Conservation (phyloP, 257 asterid genomes). For the Plantago major region DNA sequence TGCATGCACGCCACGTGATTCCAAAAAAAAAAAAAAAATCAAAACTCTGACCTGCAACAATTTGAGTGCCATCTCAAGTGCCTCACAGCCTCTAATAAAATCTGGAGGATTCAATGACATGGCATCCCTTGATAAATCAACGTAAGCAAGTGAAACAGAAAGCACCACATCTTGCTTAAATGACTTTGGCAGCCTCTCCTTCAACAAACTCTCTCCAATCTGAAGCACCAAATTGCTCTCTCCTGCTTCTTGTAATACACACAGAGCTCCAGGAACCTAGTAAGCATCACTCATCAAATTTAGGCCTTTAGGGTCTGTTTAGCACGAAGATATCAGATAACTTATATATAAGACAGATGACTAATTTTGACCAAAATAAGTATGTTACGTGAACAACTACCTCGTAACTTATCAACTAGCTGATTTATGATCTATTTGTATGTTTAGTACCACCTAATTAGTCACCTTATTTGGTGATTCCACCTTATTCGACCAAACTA, state of each 20-base stretch:
- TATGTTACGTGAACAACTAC: too few relatives aligned
- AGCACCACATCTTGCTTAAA: slow-evolving; percentile 92
- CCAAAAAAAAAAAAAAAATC: not conserved
- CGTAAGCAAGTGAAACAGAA: slow-evolving; percentile 90
- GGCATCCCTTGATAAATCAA: slow-evolving; percentile 89
- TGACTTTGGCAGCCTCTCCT: slow-evolving; percentile 82
- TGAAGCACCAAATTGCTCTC: slow-evolving; percentile 82
- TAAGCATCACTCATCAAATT: not conserved
- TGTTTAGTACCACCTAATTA: too few relatives aligned
- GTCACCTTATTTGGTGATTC: too few relatives aligned
- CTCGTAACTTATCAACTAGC: too few relatives aligned
- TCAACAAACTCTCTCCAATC: slow-evolving; percentile 79
- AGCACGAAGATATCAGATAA: too few relatives aligned
- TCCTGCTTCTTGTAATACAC: slow-evolving; percentile 93
- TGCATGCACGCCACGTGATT: too few relatives aligned
- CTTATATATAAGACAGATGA: too few relatives aligned
- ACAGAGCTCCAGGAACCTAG: slow-evolving; percentile 89
- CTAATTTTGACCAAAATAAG: too few relatives aligned
- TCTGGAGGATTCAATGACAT: slow-evolving; percentile 88
- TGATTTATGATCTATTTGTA: too few relatives aligned
- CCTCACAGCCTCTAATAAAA: slow-evolving; percentile 76
- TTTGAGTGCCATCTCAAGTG: slow-evolving; percentile 87
- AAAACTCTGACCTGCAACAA: slow-evolving; percentile 65
- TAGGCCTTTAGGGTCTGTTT: too few relatives aligned
- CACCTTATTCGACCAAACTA: too few relatives aligned